These are phyloP conservation scores for Russula dissimulans DNA, from an alignment of 768 basidiomycete species.

Conservation along the genomic window DNA sequence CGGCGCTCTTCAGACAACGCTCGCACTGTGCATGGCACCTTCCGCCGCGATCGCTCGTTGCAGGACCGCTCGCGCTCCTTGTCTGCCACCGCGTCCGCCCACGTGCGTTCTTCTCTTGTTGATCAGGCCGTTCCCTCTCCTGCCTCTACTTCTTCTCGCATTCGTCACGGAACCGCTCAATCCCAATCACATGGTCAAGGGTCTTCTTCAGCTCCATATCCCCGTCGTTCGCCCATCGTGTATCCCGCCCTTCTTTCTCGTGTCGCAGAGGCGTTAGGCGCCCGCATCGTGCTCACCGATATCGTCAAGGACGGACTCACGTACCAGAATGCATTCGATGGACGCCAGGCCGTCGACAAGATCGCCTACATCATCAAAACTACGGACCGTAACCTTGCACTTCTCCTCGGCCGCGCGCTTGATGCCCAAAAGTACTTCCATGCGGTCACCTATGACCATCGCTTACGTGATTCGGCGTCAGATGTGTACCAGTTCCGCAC, in stretches of 20 bases:
- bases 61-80: constrained; percentile 75
- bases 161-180: constrained; percentile 27
- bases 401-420: constrained; percentile 89
- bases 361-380: constrained; percentile 98
- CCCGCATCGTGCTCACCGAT: constrained; percentile 68
- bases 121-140: constrained; percentile 24
- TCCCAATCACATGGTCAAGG: constrained; percentile 26
- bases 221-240: constrained; percentile 62
- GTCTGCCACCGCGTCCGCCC: constrained; percentile 48
- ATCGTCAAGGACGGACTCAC: constrained; percentile 90
- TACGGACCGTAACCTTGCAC: constrained; percentile 89
- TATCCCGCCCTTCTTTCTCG: constrained; percentile 95
- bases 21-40: constrained; percentile 47
- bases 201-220: constrained; percentile 12
- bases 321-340: constrained; percentile 95
- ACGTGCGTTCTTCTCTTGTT: constrained; percentile 37
- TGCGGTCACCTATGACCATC: constrained; percentile 98
- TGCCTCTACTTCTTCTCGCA: constrained; percentile 25
- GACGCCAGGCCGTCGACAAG: constrained; percentile 93
- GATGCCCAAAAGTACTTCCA: constrained; percentile 99
- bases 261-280: constrained; percentile 88
- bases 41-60: constrained; percentile 48
- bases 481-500: constrained; percentile 94
- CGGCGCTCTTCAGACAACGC: constrained; percentile 66
- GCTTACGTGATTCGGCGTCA: constrained; percentile 74